Base-by-base conservation (phyloP, 129 eudicot species). In the Logfia minima region DNA sequence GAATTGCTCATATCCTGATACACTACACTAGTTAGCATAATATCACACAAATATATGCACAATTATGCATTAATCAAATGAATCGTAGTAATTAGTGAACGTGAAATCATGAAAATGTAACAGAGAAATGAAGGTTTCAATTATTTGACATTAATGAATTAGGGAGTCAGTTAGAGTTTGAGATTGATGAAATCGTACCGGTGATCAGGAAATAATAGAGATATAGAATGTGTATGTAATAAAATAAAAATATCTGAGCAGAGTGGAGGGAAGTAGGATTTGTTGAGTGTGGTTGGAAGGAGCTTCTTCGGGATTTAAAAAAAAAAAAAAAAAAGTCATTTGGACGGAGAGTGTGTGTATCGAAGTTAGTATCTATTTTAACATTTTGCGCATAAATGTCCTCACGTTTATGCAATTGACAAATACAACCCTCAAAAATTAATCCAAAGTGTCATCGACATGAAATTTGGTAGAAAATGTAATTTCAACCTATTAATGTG, bases 1-100 rank as follows among this genome's bases (percentile, higher is more conserved):
- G 91, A 75, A 71, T 81, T 93, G 82, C 96, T 93, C 98, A 93
- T 93, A 64, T 68, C 83, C 26, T 24, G 26, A 24, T 24, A 24
- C 26, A 24, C 26, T 24, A 24, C 26, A 24, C 26, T 24, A 24
- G 26, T 24, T 24, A 24, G 26, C 26, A 24, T 24, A 24, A 24
- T 24, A 24, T 24, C 26, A 24, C 26, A 24, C 26, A 24, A 24
- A 24, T 24, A 24, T 24, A 24, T 24, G 26, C 26, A 24, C 26
- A 24, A 24, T 24, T 24, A 24, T 0, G 26, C 26, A 24, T 24
- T 24, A 24, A 24, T 24, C 26, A 24, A 24, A 24, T 24, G 26
- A 24, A 24, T 24, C 26, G 26, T 24, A 24, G 26, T 24, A 24
- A 24, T 24, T 24, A 24, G 26, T 24, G 26, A 24, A 24, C 26